Base-by-base conservation (phyloP, 2,329 filamentous ascomycete genomes). In the Trichoderma arundinaceum region DNA sequence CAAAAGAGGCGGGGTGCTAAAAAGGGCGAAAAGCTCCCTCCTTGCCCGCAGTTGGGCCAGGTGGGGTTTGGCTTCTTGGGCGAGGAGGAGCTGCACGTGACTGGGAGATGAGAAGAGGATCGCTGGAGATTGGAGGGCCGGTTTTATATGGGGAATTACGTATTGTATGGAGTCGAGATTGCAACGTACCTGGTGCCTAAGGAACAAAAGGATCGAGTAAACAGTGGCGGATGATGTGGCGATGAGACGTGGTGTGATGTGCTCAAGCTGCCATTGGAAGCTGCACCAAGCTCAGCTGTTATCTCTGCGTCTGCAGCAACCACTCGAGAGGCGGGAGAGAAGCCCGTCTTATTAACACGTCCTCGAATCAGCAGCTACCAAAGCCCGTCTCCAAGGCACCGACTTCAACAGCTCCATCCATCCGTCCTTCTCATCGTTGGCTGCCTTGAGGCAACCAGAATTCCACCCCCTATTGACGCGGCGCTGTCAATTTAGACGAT, bases 1-100 rank as follows among this genome's bases (percentile, higher is more conserved):
- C 8, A 39, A 44, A 53, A 44, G 41, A 54, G 60, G 49, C 49
- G 60, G 60, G 60, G 60, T 63, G 60, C 60, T 63, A 46, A 46
- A 63, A 63, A 63, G 60, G 60, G 60, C 60, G 60, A 54, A 63
- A 28, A 65, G 62, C 62, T 65, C 41, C 60, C 33, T 38, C 38
- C 62, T 54, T 43, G 43, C 19, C 61, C 39, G 33, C 53, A 32
- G 38, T 51, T 32, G 54, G 44, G 33, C 44, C 19, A 46, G 54
- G 59, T 63, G 59, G 59, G 59, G 59, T 60, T 19, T 22, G 12
- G 15, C 17, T 35, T 28, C n/a, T 48, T 35, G 22, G 22, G 22
- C 22, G 22, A 28, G 22, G 35, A 28, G 38, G 35, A 44, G 52
- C 53, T 58, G 53, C 62, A 65, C 62, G 62, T 65, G 52, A 64